Percentiles rank a stretch among this genome's conserved stretches.
These are phyloP conservation scores for Phaseolus coccineus DNA, from an alignment of 331 rosid species.

Conservation along the genomic window DNA sequence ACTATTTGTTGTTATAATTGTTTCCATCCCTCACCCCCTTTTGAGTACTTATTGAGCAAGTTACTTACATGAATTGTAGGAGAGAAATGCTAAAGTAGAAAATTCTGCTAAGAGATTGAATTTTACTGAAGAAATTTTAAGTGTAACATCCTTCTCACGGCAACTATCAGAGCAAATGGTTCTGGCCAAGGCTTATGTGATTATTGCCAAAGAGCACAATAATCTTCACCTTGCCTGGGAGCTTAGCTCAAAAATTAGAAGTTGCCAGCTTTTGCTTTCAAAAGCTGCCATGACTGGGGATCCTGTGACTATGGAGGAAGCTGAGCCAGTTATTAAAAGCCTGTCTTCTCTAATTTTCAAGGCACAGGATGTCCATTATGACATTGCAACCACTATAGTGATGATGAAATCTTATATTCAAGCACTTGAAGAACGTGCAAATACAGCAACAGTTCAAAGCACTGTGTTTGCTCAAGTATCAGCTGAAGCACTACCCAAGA, in stretches of 20 bases:
- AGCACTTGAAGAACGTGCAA: constrained; percentile 96
- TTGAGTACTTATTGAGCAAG: constrained; percentile 31
- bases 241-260: constrained; percentile 85
- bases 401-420: constrained; percentile 96
- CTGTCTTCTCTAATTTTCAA: constrained; percentile 79
- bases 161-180: constrained; percentile 87
- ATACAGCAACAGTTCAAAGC: constrained; percentile 83
- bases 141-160: constrained; percentile 82
- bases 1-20: not conserved
- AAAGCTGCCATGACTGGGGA: constrained; percentile 86
- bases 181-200: constrained; percentile 90
- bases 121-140: constrained; percentile 74
- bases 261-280: constrained; percentile 91
- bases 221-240: constrained; percentile 97
- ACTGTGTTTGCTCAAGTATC: constrained; percentile 84
- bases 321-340: constrained; percentile 83
- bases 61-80: constrained; percentile 59
- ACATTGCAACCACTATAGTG: constrained; percentile 90
- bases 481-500: constrained; percentile 85
- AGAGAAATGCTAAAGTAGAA: constrained; percentile 60
- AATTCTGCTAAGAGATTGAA: constrained; percentile 62
- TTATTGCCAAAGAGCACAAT: constrained; percentile 93
- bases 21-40: not conserved
- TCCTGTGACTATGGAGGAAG: constrained; percentile 79
- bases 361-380: constrained; percentile 90